These are phyloP conservation scores for Xylaria bambusicola DNA, from an alignment of 495 filamentous ascomycete genomes.

Conservation along the genomic window DNA sequence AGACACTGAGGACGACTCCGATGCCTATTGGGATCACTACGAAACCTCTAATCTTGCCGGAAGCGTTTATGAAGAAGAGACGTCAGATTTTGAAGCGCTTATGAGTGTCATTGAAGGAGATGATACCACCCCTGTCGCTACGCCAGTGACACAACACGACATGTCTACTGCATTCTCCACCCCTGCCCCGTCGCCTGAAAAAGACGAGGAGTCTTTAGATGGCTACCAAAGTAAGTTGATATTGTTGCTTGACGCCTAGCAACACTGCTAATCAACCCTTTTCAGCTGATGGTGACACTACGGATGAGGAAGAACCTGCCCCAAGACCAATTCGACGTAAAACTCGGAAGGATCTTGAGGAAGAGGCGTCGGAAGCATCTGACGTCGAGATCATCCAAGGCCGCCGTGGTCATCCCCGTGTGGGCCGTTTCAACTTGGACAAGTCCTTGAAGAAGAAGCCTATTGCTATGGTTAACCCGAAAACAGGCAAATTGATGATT, in stretches of 20 bases:
- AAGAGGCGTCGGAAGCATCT: slow-evolving; percentile 48
- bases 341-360: slow-evolving; percentile 40
- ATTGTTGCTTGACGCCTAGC: slow-evolving; percentile 16
- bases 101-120: slow-evolving; percentile 28
- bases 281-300: slow-evolving; percentile 81
- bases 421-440: slow-evolving; percentile 58
- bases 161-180: slow-evolving; percentile 43
- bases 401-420: slow-evolving; percentile 46
- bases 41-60: slow-evolving; percentile 25
- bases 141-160: slow-evolving; percentile 52
- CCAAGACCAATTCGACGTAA: slow-evolving; percentile 59
- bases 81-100: slow-evolving; percentile 37
- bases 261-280: slow-evolving; percentile 53
- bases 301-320: slow-evolving; percentile 72
- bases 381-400: slow-evolving; percentile 39
- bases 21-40: slow-evolving; percentile 50
- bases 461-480: slow-evolving; percentile 69
- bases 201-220: slow-evolving; percentile 57
- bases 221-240: slow-evolving; percentile 75
- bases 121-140: slow-evolving; percentile 38
- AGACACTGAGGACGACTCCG: slow-evolving; percentile 53
- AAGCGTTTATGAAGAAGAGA: slow-evolving; percentile 19
- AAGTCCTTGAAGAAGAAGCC: slow-evolving; percentile 65
- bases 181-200: slow-evolving; percentile 54
- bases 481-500: slow-evolving; percentile 72